Base-by-base conservation (phyloP, 352 stramenopile species). In the Phytophthora brassicae region DNA sequence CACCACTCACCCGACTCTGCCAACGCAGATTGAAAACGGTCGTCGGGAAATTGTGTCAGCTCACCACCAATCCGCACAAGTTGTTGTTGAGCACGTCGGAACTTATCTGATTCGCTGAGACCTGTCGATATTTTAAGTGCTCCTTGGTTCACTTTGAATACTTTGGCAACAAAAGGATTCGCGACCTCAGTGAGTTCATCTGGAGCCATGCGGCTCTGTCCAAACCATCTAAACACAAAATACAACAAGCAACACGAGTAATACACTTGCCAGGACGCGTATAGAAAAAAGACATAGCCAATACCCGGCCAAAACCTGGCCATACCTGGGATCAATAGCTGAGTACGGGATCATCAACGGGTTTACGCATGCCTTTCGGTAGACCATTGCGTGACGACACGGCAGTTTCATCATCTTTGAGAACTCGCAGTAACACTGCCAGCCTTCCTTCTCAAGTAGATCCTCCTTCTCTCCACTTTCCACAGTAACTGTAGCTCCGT, bases 351-450 rank as follows among this genome's bases (percentile, higher is more conserved):
- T 54, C 4, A 60, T 11, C 6, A 66, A 60, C 31, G 57, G 31
- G 17, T 13, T 53, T 0, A 41, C 49, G 5, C 17, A 28, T 2
- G 28, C 14, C 26, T 46, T 50, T 38, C 12, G 50, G 41, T 44
- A 58, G 17, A 20, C 6, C 47, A 59, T 59, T 3, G 39, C 48
- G 22, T 51, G 39, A 9, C 48, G 28, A 50, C 47, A 53, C 14
- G 41, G 39, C 33, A 50, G 47, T 42, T 48, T 45, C 22, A 52
- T 56, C 3, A 38, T 64, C 31, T 24, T 19, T 0, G 38, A 6
- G 13, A 65, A 58, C 19, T 58, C 41, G 29, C 47, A 65, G 33
- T 65, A 47, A 16, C 57, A 65, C 17, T 9, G 19, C n/a, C 48
- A 58, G 1, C 13, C 31, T 8, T 46, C 41, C 31, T 57, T 65